Evolutionary conservation across 75 land plant species (phyloP).

Genomic region (Picea sitchensis): DNA sequence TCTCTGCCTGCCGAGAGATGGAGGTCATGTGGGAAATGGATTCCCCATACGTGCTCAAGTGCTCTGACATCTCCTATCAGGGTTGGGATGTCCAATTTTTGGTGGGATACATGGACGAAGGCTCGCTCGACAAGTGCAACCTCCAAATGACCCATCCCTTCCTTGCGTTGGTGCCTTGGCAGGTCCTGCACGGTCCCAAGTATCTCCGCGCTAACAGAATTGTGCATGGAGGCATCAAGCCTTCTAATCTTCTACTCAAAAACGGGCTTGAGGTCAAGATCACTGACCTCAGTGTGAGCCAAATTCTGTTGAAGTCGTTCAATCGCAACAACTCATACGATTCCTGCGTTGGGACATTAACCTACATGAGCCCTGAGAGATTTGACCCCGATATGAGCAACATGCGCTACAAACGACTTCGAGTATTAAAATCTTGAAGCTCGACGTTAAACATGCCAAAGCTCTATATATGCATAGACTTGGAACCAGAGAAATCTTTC

Average conservation of each 20-base stretch:
- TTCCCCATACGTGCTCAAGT: constrained; percentile 19
- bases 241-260: constrained; percentile 74
- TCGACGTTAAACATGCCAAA: constrained; percentile 25
- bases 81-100: too few relatives aligned
- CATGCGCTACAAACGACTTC: constrained; percentile 15
- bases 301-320: constrained; percentile 53
- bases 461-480: constrained; percentile 21
- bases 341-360: too few relatives aligned
- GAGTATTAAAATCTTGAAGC: neutral
- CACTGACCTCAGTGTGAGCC: too few relatives aligned
- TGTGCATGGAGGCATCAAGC: constrained; percentile 2
- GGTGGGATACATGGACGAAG: constrained; percentile 36
- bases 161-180: too few relatives aligned
- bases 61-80: too few relatives aligned
- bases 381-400: neutral
- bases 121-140: constrained; percentile 21
- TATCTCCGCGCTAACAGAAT: too few relatives aligned
- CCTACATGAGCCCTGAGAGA: constrained; percentile 13
- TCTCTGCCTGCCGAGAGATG: constrained; percentile 19
- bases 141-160: too few relatives aligned
- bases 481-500: constrained; percentile 37
- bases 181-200: too few relatives aligned
- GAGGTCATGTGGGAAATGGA: constrained; percentile 61
- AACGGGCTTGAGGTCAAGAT: constrained; percentile 5
- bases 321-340: too few relatives aligned